Conservation (phyloP, 2,329 filamentous ascomycete species). For the Herpomyces periplanetae region DNA sequence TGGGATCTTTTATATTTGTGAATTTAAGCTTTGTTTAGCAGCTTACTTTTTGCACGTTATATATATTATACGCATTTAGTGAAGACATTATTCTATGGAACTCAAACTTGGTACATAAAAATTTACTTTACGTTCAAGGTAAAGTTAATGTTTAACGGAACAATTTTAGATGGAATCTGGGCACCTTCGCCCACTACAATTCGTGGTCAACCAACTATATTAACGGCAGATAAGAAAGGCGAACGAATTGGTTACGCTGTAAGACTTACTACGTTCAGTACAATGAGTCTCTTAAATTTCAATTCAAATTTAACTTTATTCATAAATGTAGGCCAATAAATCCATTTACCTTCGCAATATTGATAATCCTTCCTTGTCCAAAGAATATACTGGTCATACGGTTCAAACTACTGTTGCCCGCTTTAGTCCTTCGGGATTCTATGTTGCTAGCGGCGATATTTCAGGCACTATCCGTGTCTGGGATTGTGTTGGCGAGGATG, state of each 20-base stretch:
- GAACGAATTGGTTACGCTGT: constrained; percentile 75
- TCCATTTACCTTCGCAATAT: constrained; percentile 85
- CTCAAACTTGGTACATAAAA: too few relatives aligned
- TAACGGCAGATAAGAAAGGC: constrained; percentile 56
- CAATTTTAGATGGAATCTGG: constrained; percentile 39
- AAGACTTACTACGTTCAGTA: constrained; percentile 8
- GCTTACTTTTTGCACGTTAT: too few relatives aligned
- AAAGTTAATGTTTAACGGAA: too few relatives aligned
- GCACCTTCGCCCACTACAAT: constrained; percentile 48
- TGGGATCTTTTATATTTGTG: too few relatives aligned
- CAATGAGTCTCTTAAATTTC: constrained; percentile 1
- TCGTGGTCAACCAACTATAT: constrained; percentile 51
- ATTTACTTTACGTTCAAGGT: too few relatives aligned
- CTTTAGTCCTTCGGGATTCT: constrained; percentile 77
- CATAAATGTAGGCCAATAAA: constrained; percentile 33
- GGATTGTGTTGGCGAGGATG: constrained; percentile 51
- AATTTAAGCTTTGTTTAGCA: too few relatives aligned
- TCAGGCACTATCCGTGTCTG: constrained; percentile 57
- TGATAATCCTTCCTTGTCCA: constrained; percentile 43
- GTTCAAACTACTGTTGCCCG: constrained; percentile 59
- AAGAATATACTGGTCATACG: constrained; percentile 75
- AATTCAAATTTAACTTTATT: constrained; percentile 1
- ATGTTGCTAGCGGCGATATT: constrained; percentile 62
- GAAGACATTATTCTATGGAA: too few relatives aligned
- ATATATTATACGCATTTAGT: too few relatives aligned